Evolutionary conservation across 2,329 filamentous ascomycete species (phyloP), one percentile per base, ranked within the genome.

Genomic region (Apiospora kogelbergensis): DNA sequence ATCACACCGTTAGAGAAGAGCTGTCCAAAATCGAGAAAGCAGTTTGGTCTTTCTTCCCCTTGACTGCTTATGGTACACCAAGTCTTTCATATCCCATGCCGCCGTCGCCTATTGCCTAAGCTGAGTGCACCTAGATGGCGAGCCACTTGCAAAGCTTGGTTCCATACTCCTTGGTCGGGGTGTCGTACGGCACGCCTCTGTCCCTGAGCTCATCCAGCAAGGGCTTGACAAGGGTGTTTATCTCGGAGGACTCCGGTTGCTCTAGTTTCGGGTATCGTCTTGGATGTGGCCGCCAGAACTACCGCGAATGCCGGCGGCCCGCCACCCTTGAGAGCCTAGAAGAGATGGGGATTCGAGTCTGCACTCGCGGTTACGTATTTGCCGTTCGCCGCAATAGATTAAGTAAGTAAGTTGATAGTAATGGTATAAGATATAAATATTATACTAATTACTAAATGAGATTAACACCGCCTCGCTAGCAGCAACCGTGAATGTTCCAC

Each of bases 321-420:
- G 11, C 86, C 85, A 24, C 86, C 86, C 68, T 81, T 80, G 20
- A 88, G 77, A 3, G 86, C 88, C 86, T 86, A 90, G 77, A 86
- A 89, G 1, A 90, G 80, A 67, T 89, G 86, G 0, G 80, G 69
- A 69, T 89, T 84, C 41, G 83, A 73, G 2, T 79, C 76, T 2
- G 76, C 79, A 46, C 81, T 83, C 3, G 85, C 85, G 3, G 77
- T 82, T 0, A 86, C 72, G 40, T 83, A 75, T 24, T 78, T 68
- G 1, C 86, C 86, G 26, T 77, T 73, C 1, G 81, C 83, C 15
- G 83, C 84, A 15, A 88, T 76, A 84, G 81, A 22, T 84, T 79
- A 72, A 80, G 82, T n/a, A n/a, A n/a, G n/a, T n/a, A n/a, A n/a
- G n/a, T n/a, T n/a, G n/a, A n/a, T n/a, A n/a, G n/a, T n/a, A n/a